Evolutionary conservation across 2,329 filamentous ascomycete species (phyloP).

Genomic region (Nigrospora osmanthi): DNA sequence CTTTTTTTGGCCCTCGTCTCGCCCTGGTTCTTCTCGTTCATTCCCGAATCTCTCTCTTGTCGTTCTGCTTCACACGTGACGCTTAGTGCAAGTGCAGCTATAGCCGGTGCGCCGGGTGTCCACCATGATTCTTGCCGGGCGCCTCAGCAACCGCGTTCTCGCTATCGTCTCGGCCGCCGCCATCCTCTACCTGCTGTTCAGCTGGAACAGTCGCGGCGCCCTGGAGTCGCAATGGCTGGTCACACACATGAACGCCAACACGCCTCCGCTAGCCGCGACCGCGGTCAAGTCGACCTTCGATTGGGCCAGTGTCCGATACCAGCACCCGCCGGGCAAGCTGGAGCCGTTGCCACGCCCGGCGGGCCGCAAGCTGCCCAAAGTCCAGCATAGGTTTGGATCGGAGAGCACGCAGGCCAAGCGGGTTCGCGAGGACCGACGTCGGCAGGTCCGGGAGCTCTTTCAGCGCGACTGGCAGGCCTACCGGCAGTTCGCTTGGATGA

Average conservation of each 20-base stretch:
- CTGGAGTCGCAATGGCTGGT: constrained; percentile 13
- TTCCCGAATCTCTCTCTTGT: no score
- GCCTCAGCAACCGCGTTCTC: background rate
- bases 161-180: background rate
- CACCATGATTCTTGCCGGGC: no score
- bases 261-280: constrained; percentile 1
- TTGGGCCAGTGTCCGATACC: constrained; percentile 23
- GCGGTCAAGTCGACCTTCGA: constrained; percentile 24
- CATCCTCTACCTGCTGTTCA: constrained; percentile 1
- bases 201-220: background rate
- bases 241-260: constrained; percentile 22
- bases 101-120: no score
- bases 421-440: constrained; percentile 20
- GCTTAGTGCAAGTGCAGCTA: no score
- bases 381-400: constrained; percentile 25
- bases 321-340: constrained; percentile 14
- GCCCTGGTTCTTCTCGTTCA: no score
- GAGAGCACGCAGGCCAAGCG: constrained; percentile 11
- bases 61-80: no score
- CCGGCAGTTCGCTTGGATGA: constrained; percentile 36
- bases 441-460: constrained; percentile 25
- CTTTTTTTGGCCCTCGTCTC: no score
- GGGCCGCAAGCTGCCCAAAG: constrained; percentile 16
- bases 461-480: constrained; percentile 34
- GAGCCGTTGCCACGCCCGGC: constrained; percentile 14